These are phyloP conservation scores for Entonaema liquescens DNA, from an alignment of 495 filamentous ascomycete genomes.

Conservation along the genomic window DNA sequence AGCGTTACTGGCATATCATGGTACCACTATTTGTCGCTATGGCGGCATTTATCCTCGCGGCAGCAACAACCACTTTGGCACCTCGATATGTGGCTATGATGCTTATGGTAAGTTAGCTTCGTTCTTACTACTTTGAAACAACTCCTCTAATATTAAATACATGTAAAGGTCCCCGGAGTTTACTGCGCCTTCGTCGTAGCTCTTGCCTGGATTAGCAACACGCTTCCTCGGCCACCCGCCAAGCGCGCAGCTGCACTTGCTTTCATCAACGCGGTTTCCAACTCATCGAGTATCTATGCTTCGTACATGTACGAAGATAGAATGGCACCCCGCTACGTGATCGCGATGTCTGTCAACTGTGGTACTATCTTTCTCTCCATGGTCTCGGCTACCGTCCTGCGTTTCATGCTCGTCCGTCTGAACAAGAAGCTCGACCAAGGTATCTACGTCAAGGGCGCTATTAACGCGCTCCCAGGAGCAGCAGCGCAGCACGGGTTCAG, in stretches of 20 bases:
- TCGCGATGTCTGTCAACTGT: constrained; percentile 81
- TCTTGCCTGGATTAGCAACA: constrained; percentile 81
- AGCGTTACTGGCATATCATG: constrained; percentile 80
- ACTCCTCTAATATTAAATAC: background rate
- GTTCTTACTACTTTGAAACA: background rate
- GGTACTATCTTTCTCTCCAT: constrained; percentile 73
- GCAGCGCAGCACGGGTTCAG: constrained; percentile 69
- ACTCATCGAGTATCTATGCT: constrained; percentile 77
- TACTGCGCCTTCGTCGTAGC: constrained; percentile 77
- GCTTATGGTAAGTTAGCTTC: constrained; percentile 69
- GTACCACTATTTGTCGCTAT: constrained; percentile 74
- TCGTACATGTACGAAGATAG: constrained; percentile 68
- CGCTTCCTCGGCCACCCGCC: constrained; percentile 80
- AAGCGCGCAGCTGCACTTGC: constrained; percentile 86
- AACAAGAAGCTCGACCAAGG: constrained; percentile 76
- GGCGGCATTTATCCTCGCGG: constrained; percentile 78
- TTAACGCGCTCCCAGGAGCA: constrained; percentile 62
- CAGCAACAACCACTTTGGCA: constrained; percentile 67
- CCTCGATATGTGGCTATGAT: constrained; percentile 85
- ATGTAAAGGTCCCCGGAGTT: constrained; percentile 56
- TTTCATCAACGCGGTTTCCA: constrained; percentile 83
- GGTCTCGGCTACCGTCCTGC: constrained; percentile 67
- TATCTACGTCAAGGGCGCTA: constrained; percentile 56
- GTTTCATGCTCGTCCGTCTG: constrained; percentile 70
- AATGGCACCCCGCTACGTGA: constrained; percentile 60